Evolutionary conservation across 495 filamentous ascomycete species (phyloP), one percentile per base, ranked within the genome.

Genomic region (Xanthoparmelia taractica): DNA sequence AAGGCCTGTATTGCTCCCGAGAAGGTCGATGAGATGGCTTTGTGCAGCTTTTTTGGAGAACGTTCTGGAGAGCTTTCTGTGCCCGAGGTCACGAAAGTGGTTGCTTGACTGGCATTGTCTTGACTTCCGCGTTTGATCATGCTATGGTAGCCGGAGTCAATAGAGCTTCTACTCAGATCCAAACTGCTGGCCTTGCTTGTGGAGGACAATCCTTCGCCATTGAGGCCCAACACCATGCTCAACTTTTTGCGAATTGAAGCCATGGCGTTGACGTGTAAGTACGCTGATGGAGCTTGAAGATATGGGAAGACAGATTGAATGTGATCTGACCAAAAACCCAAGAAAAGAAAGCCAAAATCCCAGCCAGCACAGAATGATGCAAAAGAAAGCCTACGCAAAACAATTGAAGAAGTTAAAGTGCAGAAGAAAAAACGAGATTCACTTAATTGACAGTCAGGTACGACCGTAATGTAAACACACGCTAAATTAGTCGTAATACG

Each of bases 171-270:
- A 3, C 7, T 11, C 20, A 17, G 0, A 12, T 25, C 33, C 12
- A 34, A 48, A 20, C 25, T 41, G 33, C 4, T 27, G 10, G 36
- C 31, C 25, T 52, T 20, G 34, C 33, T 37, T 6, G 8, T 31
- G 10, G 17, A n/a, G n/a, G 54, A 31, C n/a, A 41, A 37, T 18
- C 37, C 56, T 59, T 57, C 31, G 8, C 20, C 25, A 4, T 25
- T 33, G 1, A 36, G 8, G 40, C 15, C 55, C 56, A 52, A 57
- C n/a, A 29, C 29, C 50, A 54, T 58, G 18, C 61, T 57, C 17
- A 63, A 20, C 20, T 38, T 57, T 33, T 57, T 58, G 55, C 40
- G n/a, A 50, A 63, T 18, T 20, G 55, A 63, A 63, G 55, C 61
- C 61, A 63, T 63, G 55, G n/a, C 36, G 33, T 50, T 33, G 27